Evolutionary conservation across 2,329 filamentous ascomycete genomes (phyloP), one percentile per base, ranked within the genome.

Genomic region (Epichloe scottii): DNA sequence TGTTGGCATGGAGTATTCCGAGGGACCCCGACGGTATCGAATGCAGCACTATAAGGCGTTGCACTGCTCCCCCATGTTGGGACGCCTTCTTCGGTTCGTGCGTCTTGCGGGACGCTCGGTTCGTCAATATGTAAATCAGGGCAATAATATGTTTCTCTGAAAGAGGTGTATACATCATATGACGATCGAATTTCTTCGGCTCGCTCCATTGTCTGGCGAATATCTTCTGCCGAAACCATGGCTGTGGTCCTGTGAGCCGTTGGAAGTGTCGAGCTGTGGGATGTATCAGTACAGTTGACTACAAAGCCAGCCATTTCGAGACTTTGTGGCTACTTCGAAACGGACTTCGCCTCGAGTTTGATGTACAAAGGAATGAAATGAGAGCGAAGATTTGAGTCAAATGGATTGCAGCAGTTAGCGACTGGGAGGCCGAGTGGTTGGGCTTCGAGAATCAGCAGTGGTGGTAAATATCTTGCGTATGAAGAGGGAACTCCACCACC

Each of bases 1-100:
- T 10, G 61, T 59, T 37, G 57, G 54, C 8, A 47, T 43, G 4
- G 62, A 62, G 37, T 53, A 57, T 26, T 45, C 51, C 15, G 60
- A 58, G 43, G 52, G 52, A 44, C 50, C 15, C 51, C 50, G n/a
- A 38, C 6, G 10, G 35, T 15, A 12, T 56, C 54, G 38, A 57
- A 56, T 26, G 53, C 14, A 39, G 50, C 43, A 50, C 53, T 55
- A 41, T 49, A 37, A 21, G 41, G 35, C 37, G 53, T 58, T 44
- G 47, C 51, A 38, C 51, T 55, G 40, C 39, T 56, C 15, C 44
- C 46, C 37, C 44, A 50, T 12, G 54, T 51, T 7, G 43, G 21
- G 17, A 7, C 17, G 23, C 53, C 48, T 11, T 14, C n/a, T 35
- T 54, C 51, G 2, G 35, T 48, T 15, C 8, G 15, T 15, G 48